Base-by-base conservation (phyloP, 805 yeast species). In the Cyberlindnera veronae region DNA sequence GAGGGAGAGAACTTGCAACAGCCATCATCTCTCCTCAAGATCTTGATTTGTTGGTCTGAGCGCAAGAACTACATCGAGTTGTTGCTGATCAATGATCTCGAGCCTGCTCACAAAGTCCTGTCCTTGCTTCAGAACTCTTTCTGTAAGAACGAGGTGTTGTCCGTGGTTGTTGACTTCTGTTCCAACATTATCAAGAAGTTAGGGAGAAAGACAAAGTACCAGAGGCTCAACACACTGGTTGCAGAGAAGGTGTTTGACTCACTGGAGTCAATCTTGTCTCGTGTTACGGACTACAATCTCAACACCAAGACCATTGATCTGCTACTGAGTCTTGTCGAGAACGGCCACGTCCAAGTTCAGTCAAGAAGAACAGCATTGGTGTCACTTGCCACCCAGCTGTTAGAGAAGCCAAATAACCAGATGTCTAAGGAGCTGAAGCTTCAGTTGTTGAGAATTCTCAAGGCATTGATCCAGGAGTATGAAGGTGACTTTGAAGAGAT, bases 1-100 rank as follows among this genome's bases (percentile, higher is more conserved):
- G 82, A 82, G 3, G 72, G 65, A 29, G 95, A 84, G 53, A 93
- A 91, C 58, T 66, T 83, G 23, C 95, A 88, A 55, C 88, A 84
- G 53, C 81, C 91, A 1, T 88, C 97, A 0, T 74, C 95, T 0
- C 58, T 91, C 32, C 64, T 90, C 76, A 76, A 69, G 41, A 57
- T 88, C 9, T 73, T 91, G 53, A 61, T 77, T 6, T 64, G 73
- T 8, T 75, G 95, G 79, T 66, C 84, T 35, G 56, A 68, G 5
- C 57, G 63, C 23, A 64, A 67, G 5, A 64, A 66, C 17, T 67
- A 81, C 28, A 63, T 71, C 34, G 67, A 68, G 12, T 76, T 82
- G 43, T 61, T 87, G 32, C 71, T 70, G 40, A 61, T 69, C 39
- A 84, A 84, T 46, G 72, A 81, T 33, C 68, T 62, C 36, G 67